Base-by-base conservation (phyloP, 1,284 basidiomycete species). In the Malassezia globosa region DNA sequence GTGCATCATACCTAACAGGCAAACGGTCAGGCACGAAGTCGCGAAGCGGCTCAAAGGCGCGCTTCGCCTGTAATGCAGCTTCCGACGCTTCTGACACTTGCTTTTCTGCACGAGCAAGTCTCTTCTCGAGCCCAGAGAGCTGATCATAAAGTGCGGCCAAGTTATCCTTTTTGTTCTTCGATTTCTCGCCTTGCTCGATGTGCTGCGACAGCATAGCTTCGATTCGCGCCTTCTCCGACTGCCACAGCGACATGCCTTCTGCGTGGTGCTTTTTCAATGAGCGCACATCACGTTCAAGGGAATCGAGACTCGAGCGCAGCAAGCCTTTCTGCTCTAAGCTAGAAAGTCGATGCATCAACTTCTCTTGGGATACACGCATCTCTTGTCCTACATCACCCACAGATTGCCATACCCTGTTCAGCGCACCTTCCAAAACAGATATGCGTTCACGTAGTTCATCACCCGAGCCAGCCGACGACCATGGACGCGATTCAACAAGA, bases 1-100 rank as follows among this genome's bases (percentile, higher is more conserved):
- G 55, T 26, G 27, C 36, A 27, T 73, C 69, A 23, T 65, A 47
- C 19, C 58, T 50, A n/a, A 76, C 72, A 4, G 75, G 75, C 48
- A 77, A 55, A 24, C 56, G 56, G 18, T 61, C 51, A 0, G 76
- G 76, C 75, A 60, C n/a, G 7, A 40, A 23, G 5, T 25, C 7
- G 3, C 24, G 37, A 34, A 51, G 35, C 19, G 43, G 37, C 26
- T 24, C 48, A 3, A 45, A n/a, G 13, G 25, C 23, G 6, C 23
- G 29, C 21, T 41, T 25, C 10, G 42, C 48, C 18, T 51, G 41
- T 5, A 13, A 16, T 16, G 48, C 48, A 8, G 42, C 42, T 14
- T n/a, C 16, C 2, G 37, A 41, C 3, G 48, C 48, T 27, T 34
- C 36, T 16, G 18, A 19, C 1, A 43, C 42, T 25, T 46, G 37